phyloP scores from a whole-genome alignment of 805 yeast genomes.

The Candida chauliodis region DNA sequence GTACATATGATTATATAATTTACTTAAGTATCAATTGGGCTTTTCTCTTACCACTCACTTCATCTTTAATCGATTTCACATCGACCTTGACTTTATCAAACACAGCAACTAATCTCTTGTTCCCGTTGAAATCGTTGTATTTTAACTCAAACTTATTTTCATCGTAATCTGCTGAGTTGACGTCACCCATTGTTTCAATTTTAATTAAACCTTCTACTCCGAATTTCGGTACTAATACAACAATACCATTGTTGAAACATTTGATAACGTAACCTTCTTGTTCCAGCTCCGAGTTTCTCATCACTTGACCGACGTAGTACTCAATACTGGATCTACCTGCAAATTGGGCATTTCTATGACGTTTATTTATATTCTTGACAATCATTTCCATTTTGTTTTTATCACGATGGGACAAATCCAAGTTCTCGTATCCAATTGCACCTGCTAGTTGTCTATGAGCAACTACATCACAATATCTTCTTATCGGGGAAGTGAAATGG shows the following conservation, averaged over 20 bases:
- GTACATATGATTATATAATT: background rate
- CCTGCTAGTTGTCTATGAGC: slow-evolving; percentile 98
- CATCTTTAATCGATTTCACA: slow-evolving; percentile 79
- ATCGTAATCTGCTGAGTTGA: slow-evolving; percentile 58
- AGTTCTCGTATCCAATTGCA: slow-evolving; percentile 90
- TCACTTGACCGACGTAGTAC: slow-evolving; percentile 96
- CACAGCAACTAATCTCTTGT: slow-evolving; percentile 53
- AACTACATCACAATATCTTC: slow-evolving; percentile 96
- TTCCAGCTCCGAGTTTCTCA: slow-evolving; percentile 74
- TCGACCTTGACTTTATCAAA: slow-evolving; percentile 85
- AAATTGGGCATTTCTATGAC: slow-evolving; percentile 97
- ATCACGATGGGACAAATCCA: slow-evolving; percentile 80
- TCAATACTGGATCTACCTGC: slow-evolving; percentile 98
- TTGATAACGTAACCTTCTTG: slow-evolving; percentile 91
- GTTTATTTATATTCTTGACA: slow-evolving; percentile 82
- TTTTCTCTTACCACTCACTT: slow-evolving; percentile 86
- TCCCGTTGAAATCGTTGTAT: slow-evolving; percentile 47
- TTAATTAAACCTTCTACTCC: slow-evolving; percentile 94
- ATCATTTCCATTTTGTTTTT: slow-evolving; percentile 85
- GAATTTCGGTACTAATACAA: slow-evolving; percentile 89
- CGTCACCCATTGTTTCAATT: slow-evolving; percentile 69
- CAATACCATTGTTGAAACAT: slow-evolving; percentile 92
- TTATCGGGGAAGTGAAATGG: slow-evolving; percentile 96
- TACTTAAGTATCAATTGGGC: slow-evolving; percentile 68
- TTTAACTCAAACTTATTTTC: slow-evolving; percentile 74